These are phyloP conservation scores for Amanita pallidorosea DNA, from an alignment of 768 basidiomycete genomes.

Conservation along the genomic window DNA sequence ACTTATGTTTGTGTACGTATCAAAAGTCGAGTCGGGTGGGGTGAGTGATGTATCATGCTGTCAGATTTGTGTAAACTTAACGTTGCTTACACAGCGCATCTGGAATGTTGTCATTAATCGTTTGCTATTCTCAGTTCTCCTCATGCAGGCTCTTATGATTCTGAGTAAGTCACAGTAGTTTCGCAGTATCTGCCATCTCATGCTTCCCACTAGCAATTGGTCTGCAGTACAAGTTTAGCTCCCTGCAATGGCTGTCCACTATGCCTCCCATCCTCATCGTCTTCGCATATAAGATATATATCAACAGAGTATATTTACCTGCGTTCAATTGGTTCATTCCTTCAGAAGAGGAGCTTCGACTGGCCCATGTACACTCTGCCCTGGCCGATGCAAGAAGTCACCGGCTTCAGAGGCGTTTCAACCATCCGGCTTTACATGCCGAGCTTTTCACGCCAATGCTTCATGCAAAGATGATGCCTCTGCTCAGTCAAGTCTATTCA, in stretches of 20 bases:
- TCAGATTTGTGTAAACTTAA: conserved; percentile 2
- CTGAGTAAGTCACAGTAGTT: conserved; percentile 51
- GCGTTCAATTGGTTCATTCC: conserved; percentile 82
- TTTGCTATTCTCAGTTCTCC: conserved; percentile 58
- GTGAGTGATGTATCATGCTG: conserved; percentile 32
- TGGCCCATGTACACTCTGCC: conserved; percentile 69
- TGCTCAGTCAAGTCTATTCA: conserved; percentile 64
- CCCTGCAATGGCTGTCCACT: conserved; percentile 73
- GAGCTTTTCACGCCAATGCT: conserved; percentile 87
- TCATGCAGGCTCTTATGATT: conserved; percentile 85
- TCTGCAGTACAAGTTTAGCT: conserved; percentile 62
- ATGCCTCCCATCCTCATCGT: conserved; percentile 81
- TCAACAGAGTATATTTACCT: conserved; percentile 54
- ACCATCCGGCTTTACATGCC: conserved; percentile 82
- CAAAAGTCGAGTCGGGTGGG: conserved; percentile 89
- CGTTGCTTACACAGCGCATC: conserved; percentile 43
- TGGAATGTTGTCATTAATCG: conserved; percentile 96
- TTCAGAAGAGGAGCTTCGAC: conserved; percentile 61
- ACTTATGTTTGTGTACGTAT: conserved; percentile 87
- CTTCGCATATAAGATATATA: conserved; percentile 74
- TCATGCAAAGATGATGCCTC: conserved; percentile 75
- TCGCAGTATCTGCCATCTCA: neutral
- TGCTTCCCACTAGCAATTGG: conserved; percentile 57
- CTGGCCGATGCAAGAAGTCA: conserved; percentile 62
- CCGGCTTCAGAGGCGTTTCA: conserved; percentile 83